Base-by-base conservation (phyloP, 352 stramenopile genomes). In the Thalassiosira exigua region DNA sequence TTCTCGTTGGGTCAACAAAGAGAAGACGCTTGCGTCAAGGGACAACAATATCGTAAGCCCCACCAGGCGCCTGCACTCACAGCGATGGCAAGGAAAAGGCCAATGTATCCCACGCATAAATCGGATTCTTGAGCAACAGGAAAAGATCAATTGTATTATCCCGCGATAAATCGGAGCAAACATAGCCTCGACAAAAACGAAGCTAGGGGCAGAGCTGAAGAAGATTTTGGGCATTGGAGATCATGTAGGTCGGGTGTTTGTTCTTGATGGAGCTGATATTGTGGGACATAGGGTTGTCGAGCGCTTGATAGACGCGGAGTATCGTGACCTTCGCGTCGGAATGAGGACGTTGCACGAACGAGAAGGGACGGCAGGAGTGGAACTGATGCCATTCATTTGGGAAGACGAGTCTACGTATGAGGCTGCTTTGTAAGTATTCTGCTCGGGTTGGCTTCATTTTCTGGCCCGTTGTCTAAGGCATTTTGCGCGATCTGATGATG, bases 271-370 rank as follows among this genome's bases (percentile, higher is more conserved):
- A 27, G 73, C 71, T 22, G 66, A 79, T 42, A 65, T 82, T 9
- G 50, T 87, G 39, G 80, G 80, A 22, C 82, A 87, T 51, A 69
- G 80, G 46, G 75, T 87, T 2, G 69, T 73, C 21, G 60, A 72
- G 17, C 51, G 21, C 26, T 46, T 87, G 1, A 56, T 85, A 4
- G 60, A 82, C 59, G 58, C 69, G 48, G 79, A 75, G 17, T 69
- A 86, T 44, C 64, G 64, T 9, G 26, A 69, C 30, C 56, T 90
- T 24, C 65, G 82, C 33, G 78, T 90, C 5, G 82, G 82, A 41
- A 54, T 87, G 32, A 82, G 59, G 72, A 61, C 65, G 9, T 53
- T 58, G 50, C 26, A 26, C 17, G 24, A 61, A 5, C 39, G 21
- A 27, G 30, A 66, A 60, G 69, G 59, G 48, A 82, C 22, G 62